Evolutionary conservation across 2,329 filamentous ascomycete genomes (phyloP).

Genomic region (Penicillium occitanis): DNA sequence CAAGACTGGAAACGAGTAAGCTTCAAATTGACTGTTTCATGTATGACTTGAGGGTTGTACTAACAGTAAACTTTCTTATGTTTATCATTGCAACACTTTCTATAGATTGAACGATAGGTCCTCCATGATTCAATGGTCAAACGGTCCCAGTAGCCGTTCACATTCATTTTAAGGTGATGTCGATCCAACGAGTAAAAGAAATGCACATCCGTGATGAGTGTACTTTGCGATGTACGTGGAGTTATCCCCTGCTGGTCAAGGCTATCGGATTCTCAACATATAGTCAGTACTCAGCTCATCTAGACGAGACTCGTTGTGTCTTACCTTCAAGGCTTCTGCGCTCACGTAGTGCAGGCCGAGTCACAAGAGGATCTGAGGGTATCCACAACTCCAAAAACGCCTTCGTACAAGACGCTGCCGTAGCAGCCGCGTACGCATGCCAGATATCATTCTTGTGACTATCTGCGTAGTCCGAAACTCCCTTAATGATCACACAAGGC

Average conservation of each 20-base stretch:
- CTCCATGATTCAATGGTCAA: constrained; percentile 8
- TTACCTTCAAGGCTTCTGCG: constrained; percentile 1
- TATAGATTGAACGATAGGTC: constrained; percentile 6
- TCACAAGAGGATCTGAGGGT: constrained; percentile 10
- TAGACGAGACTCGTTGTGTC: not conserved
- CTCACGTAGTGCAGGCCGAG: not conserved
- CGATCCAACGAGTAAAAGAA: constrained; percentile 1
- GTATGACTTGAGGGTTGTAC: not conserved
- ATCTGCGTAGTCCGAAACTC: constrained; percentile 24
- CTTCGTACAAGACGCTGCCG: constrained; percentile 21
- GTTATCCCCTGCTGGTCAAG: not conserved
- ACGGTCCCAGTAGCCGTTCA: constrained; percentile 6
- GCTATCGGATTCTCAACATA: not conserved
- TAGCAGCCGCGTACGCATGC: constrained; percentile 23
- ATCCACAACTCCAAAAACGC: constrained; percentile 18
- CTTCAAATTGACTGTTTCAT: not conserved
- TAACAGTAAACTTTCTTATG: constrained; percentile 11
- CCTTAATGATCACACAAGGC: constrained; percentile 21
- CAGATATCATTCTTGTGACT: constrained; percentile 23
- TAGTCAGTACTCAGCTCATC: not conserved
- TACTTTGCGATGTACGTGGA: not conserved
- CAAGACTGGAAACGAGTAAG: constrained; percentile 1
- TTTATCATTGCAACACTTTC: not conserved
- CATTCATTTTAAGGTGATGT: constrained; percentile 1
- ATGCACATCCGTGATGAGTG: not conserved